Evolutionary conservation across 495 filamentous ascomycete genomes (phyloP).

Genomic region (Penicillium paradoxum): DNA sequence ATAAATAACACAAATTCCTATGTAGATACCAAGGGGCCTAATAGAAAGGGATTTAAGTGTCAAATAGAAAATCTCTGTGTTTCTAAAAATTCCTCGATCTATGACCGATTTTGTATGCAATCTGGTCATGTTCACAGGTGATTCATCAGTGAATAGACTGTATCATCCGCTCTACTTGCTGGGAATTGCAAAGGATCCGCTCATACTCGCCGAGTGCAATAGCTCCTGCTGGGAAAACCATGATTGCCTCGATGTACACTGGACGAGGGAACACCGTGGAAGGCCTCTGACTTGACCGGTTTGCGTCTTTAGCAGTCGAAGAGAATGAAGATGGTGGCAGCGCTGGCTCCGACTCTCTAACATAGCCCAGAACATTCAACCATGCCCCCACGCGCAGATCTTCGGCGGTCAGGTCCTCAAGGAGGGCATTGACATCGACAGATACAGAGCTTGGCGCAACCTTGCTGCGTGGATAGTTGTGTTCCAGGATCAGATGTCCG

Average conservation of each 20-base stretch:
- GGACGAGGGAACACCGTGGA: conserved; percentile 14
- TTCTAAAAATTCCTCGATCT: conserved; percentile 6
- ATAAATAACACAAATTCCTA: no score
- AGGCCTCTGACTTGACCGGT: neutral
- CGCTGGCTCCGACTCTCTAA: conserved; percentile 33
- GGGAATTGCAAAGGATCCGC: conserved; percentile 31
- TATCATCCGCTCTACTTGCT: conserved; percentile 31
- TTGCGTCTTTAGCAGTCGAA: conserved; percentile 8
- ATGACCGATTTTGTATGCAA: neutral
- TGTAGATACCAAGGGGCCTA: no score
- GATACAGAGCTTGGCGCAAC: conserved; percentile 36
- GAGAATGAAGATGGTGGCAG: conserved; percentile 10
- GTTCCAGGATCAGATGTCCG: conserved; percentile 60
- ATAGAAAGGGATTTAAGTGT: no score
- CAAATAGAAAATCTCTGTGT: no score
- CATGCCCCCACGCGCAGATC: conserved; percentile 74
- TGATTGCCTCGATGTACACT: conserved; percentile 56
- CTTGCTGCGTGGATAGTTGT: conserved; percentile 52
- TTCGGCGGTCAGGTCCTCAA: conserved; percentile 58
- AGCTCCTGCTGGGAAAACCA: conserved; percentile 62
- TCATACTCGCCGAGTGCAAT: conserved; percentile 64
- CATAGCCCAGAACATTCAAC: conserved; percentile 86
- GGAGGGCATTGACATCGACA: conserved; percentile 67
- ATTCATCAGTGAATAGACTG: conserved; percentile 8
- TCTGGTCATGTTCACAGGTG: neutral